Evolutionary conservation across 2,329 filamentous ascomycete species (phyloP), one percentile per base, ranked within the genome.

Genomic region (Amphichorda felina): DNA sequence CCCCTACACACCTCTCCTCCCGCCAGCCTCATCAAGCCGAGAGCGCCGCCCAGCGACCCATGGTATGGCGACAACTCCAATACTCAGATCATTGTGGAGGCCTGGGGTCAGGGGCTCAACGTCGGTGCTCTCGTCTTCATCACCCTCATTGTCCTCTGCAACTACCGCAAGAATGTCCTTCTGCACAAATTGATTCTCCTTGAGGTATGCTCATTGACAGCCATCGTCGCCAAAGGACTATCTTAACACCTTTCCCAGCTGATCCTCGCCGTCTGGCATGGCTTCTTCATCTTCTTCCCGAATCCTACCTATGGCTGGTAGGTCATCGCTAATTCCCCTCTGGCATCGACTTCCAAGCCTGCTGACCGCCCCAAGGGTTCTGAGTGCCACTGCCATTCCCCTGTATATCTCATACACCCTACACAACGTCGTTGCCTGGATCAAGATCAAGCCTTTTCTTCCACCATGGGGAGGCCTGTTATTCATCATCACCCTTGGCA

Each of bases 401-500:
- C 24, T 43, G 10, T 43, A 43, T 24, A 34, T 43, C 18, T 43
- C 41, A 8, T 43, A 43, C 34, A 41, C 22, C 2, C n/a, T 39
- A 7, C 41, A 43, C 34, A 40, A 43, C 18, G 32, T 43, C 18
- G 29, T 43, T 18, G 30, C 39, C 4, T 43, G 41, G 41, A 28
- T 40, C 30, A 43, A 43, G 36, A 43, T 43, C 31, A 38, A 30
- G 29, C 41, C 41, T 14, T 43, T 43, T 32, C 41, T 43, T n/a
- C 36, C 41, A 9, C 26, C 25, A 13, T 43, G 41, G 41, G 38
- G 38, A 21, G 36, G 34, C n/a, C 34, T 17, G 3, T 17, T 41
- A 17, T 43, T 40, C 36, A 43, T 43, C 25, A 16, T 37, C 19
- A 35, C 41, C 14, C 31, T 43, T 15, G 15, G 33, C 16, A 11